These are phyloP conservation scores for Zygosaccharomyces sapae DNA, from an alignment of 1,139 yeast species.

Conservation along the genomic window DNA sequence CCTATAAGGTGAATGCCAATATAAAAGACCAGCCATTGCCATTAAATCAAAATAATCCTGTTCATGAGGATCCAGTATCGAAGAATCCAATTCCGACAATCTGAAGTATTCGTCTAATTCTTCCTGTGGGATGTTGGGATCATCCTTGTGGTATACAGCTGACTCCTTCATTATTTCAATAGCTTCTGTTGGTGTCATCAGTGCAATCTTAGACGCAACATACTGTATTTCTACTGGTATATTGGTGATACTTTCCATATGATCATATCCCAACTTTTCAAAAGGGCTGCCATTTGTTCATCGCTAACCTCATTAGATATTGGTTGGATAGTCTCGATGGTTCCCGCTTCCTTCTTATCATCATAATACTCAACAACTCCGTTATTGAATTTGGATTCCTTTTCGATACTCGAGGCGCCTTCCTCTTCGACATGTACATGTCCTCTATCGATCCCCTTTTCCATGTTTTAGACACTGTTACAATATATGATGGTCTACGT, in stretches of 20 bases:
- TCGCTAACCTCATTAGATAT: background rate
- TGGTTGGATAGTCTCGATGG: background rate
- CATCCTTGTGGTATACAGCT: conserved; percentile 42
- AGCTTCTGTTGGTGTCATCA: background rate
- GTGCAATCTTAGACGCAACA: conserved; percentile 29
- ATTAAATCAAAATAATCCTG: conserved; percentile 36
- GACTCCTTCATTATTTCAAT: background rate
- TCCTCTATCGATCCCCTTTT: too few species aligned
- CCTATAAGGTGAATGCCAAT: conserved; percentile 58
- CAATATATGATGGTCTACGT: too few species aligned
- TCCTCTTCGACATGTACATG: background rate
- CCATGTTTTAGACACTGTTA: too few species aligned
- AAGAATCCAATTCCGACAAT: too few species aligned
- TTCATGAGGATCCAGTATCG: conserved; percentile 9
- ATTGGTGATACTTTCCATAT: conserved; percentile 21
- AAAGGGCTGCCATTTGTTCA: conserved; percentile 3
- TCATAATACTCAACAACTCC: background rate
- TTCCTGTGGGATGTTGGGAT: conserved; percentile 46
- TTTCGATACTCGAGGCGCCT: background rate
- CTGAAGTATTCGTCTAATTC: conserved; percentile 18
- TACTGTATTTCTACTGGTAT: conserved; percentile 33
- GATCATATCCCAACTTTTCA: conserved; percentile 30
- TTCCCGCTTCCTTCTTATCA: background rate
- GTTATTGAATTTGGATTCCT: background rate
- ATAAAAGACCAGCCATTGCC: conserved; percentile 45